phyloP scores from a whole-genome alignment of 345 rosid genomes.

The Lumnitzera racemosa region DNA sequence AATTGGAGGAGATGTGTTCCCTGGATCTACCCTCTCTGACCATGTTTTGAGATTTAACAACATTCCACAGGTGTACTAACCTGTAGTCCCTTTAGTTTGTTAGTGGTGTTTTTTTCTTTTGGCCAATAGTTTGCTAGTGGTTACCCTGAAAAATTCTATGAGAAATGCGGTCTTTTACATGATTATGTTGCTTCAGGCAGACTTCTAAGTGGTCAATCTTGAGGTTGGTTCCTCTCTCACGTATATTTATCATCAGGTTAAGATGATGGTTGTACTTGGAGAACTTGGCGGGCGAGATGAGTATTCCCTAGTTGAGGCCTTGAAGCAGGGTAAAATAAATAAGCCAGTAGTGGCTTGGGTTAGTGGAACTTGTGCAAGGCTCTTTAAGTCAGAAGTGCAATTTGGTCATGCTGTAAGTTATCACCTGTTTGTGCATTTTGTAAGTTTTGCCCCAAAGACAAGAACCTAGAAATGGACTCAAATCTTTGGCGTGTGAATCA shows the following conservation, averaged over 20 bases:
- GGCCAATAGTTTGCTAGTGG: too few relatives aligned
- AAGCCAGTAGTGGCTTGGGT: constrained; percentile 99
- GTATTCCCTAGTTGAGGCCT: constrained; percentile 91
- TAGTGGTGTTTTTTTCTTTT: neutral
- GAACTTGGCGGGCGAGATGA: constrained; percentile 98
- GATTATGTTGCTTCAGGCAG: too few relatives aligned
- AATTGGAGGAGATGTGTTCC: constrained; percentile 98
- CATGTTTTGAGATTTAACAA: constrained; percentile 88
- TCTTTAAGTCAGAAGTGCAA: constrained; percentile 96
- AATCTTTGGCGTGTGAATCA: constrained; percentile 17
- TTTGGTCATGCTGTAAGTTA: constrained; percentile 98
- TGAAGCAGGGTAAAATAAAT: constrained; percentile 83
- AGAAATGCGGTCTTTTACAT: too few relatives aligned
- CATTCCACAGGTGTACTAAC: constrained; percentile 71
- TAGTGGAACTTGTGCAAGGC: constrained; percentile 96
- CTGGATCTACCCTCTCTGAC: constrained; percentile 91
- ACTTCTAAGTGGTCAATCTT: neutral
- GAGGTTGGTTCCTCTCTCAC: neutral
- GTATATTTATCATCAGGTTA: constrained; percentile 41
- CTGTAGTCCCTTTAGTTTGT: neutral
- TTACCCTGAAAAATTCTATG: too few relatives aligned
- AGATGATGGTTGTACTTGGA: constrained; percentile 92
- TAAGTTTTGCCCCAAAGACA: neutral
- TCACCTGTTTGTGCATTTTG: constrained; percentile 5
- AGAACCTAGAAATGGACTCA: neutral